phyloP scores from a whole-genome alignment of 2,329 filamentous ascomycete species.

The Fonsecaea nubica region DNA sequence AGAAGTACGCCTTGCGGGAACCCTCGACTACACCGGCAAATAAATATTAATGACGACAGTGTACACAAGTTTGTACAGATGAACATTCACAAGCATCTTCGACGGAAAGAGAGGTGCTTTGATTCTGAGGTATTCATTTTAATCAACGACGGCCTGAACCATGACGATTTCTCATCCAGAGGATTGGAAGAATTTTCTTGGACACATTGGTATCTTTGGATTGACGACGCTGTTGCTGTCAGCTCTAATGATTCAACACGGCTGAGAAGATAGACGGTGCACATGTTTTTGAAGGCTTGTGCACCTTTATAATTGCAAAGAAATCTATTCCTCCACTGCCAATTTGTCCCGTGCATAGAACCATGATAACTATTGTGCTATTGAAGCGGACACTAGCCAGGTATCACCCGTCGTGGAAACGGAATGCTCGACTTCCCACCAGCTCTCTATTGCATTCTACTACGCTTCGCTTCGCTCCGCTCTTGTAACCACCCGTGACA shows the following conservation, averaged over 20 bases:
- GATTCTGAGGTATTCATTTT: slow-evolving; percentile 3
- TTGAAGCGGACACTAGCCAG: background rate
- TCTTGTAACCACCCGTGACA: too few species aligned
- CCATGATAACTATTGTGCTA: background rate
- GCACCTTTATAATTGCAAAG: background rate
- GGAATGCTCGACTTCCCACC: too few species aligned
- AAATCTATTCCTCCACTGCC: background rate
- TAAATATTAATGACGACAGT: slow-evolving; percentile 27
- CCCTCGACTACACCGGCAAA: slow-evolving; percentile 43
- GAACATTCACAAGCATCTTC: slow-evolving; percentile 14
- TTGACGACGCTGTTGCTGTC: background rate
- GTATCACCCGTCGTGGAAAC: too few species aligned
- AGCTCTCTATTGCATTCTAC: too few species aligned
- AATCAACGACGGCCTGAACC: slow-evolving; percentile 25
- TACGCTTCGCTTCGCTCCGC: too few species aligned
- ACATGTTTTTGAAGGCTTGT: background rate
- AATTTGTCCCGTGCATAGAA: background rate
- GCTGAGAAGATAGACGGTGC: background rate
- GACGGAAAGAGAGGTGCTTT: background rate
- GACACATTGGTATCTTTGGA: slow-evolving; percentile 9
- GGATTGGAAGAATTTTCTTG: background rate
- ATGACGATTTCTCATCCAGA: slow-evolving; percentile 1
- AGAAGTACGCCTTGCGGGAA: slow-evolving; percentile 52
- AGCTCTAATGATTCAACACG: background rate
- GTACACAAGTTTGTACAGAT: slow-evolving; percentile 24